These are phyloP conservation scores for Macrocybe gigantea DNA, from an alignment of 768 basidiomycete species.

Conservation along the genomic window DNA sequence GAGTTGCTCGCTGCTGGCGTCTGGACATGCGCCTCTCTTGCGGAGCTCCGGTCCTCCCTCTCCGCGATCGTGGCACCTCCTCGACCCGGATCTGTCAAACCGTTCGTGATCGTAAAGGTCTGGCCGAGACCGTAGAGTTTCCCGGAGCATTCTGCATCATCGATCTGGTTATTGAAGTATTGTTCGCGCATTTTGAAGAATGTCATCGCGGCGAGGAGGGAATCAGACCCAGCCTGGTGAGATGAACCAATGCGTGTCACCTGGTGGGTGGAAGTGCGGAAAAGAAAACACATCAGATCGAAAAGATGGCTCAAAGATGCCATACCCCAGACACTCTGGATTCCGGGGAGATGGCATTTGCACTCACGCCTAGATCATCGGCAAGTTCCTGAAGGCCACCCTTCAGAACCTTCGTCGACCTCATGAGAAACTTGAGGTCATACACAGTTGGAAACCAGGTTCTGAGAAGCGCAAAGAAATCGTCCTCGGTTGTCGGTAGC, in stretches of 20 bases:
- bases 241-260: constrained; percentile 85
- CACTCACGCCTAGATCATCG: constrained; percentile 85
- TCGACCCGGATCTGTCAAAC: constrained; percentile 56
- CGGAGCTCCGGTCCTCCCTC: constrained; percentile 59
- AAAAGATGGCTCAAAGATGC: too few species aligned
- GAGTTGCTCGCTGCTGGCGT: constrained; percentile 43
- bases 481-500: constrained; percentile 82
- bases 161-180: constrained; percentile 88
- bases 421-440: constrained; percentile 97
- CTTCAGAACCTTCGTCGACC: constrained; percentile 78
- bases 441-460: constrained; percentile 97
- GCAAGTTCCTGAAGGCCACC: constrained; percentile 93
- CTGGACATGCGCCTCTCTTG: constrained; percentile 49
- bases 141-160: constrained; percentile 76
- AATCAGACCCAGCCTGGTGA: constrained; percentile 97
- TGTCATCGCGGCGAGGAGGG: constrained; percentile 84
- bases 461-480: constrained; percentile 81
- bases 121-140: constrained; percentile 82
- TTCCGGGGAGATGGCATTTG: constrained; percentile 5
- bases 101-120: constrained; percentile 66
- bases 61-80: constrained; percentile 81
- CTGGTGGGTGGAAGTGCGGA: constrained; percentile 31
- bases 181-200: constrained; percentile 95
- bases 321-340: too few species aligned
- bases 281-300: neutral